Evolutionary conservation across 2,329 filamentous ascomycete species (phyloP).

Genomic region (Sporothrix variecibatus): DNA sequence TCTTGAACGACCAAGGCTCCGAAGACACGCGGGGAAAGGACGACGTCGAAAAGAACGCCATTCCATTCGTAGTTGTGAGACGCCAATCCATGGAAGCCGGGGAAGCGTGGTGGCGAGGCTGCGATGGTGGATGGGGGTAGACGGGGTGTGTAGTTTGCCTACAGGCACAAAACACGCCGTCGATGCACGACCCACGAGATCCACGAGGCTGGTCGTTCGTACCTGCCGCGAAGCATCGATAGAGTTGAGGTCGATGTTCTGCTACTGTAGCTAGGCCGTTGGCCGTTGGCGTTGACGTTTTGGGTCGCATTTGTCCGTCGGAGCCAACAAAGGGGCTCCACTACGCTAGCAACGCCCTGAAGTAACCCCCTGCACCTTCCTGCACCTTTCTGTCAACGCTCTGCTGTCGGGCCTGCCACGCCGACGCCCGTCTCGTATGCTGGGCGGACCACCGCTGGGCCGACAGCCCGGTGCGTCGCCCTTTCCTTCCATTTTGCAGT

Average conservation of each 20-base stretch:
- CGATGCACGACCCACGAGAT: background rate
- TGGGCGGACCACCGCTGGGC: background rate
- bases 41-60: background rate
- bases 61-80: background rate
- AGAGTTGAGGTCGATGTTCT: background rate
- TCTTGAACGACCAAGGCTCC: background rate
- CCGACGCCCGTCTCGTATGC: background rate
- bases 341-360: background rate
- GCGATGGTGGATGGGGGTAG: background rate
- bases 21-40: background rate
- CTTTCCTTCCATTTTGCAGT: background rate
- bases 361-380: background rate
- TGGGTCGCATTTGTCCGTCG: background rate
- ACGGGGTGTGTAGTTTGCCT: background rate
- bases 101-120: constrained; percentile 9
- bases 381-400: no score
- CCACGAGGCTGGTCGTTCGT: background rate
- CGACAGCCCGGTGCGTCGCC: background rate
- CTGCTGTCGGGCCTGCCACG: background rate
- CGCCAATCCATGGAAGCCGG: background rate
- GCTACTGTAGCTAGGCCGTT: background rate
- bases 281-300: background rate
- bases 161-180: background rate
- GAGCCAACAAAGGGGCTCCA: background rate
- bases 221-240: background rate